Percentiles rank a stretch among this genome's conserved stretches.
phyloP scores from a whole-genome alignment of 75 land plant species.

The Pseudotsuga menziesii region DNA sequence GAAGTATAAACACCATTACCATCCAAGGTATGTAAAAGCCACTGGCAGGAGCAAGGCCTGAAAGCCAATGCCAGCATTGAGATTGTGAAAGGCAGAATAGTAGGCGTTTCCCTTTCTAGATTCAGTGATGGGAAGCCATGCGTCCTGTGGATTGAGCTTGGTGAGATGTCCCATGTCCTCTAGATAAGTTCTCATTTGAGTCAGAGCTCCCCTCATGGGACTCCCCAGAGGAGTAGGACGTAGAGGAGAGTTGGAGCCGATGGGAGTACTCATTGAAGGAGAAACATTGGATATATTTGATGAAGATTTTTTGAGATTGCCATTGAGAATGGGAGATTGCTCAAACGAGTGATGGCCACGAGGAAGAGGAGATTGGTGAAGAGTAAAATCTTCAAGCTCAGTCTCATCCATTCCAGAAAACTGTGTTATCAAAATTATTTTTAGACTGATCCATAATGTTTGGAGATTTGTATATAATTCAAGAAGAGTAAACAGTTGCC shows the following conservation, averaged over 20 bases:
- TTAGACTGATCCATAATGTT: too few species aligned
- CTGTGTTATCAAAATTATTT: too few species aligned
- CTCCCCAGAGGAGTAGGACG: conserved; percentile 50
- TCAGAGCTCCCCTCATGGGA: conserved; percentile 58
- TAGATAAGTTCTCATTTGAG: conserved; percentile 66
- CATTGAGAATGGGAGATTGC: too few species aligned
- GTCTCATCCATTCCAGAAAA: too few species aligned
- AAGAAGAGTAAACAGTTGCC: too few species aligned
- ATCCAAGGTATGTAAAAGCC: conserved; percentile 84
- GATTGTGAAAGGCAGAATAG: conserved; percentile 85
- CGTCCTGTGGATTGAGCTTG: conserved; percentile 72
- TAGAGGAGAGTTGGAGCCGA: conserved; percentile 27
- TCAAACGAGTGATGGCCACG: too few species aligned
- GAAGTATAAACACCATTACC: conserved; percentile 34
- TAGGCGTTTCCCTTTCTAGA: conserved; percentile 86
- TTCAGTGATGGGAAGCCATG: conserved; percentile 95
- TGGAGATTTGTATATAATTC: too few species aligned
- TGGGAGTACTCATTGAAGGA: conserved; percentile 11
- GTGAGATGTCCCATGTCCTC: conserved; percentile 88
- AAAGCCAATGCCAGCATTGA: conserved; percentile 79
- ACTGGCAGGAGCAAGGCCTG: conserved; percentile 83
- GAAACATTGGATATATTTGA: too few species aligned
- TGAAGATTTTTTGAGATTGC: too few species aligned
- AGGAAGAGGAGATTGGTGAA: too few species aligned
- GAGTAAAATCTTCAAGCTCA: too few species aligned